These are phyloP conservation scores for Dunaliella primolecta DNA, from an alignment of 139 green algal genomes.

Conservation along the genomic window DNA sequence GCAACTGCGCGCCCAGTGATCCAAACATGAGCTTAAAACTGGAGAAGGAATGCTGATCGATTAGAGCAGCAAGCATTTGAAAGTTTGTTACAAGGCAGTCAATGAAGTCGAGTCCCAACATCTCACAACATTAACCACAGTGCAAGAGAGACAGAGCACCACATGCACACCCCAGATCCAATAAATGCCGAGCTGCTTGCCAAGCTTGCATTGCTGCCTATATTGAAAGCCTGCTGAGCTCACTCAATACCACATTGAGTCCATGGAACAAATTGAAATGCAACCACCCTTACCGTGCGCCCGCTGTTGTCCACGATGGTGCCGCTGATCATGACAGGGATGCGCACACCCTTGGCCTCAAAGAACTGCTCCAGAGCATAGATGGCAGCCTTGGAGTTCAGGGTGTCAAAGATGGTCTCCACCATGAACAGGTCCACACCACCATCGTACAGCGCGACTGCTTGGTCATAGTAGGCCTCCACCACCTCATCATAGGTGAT, in stretches of 20 bases:
- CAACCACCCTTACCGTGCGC: constrained; percentile 55
- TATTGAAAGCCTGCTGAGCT: too few species aligned
- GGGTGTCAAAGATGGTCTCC: constrained; percentile 99
- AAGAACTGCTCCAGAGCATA: constrained; percentile 94
- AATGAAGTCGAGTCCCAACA: too few species aligned
- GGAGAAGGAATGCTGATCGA: too few species aligned
- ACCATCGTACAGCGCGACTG: constrained; percentile 78
- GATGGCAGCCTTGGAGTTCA: constrained; percentile 95
- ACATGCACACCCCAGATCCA: too few species aligned
- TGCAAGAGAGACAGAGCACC: not conserved
- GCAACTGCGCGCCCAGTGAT: too few species aligned
- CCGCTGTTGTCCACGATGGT: constrained; percentile 96
- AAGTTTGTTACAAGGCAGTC: too few species aligned
- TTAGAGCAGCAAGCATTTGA: too few species aligned
- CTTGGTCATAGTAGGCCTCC: constrained; percentile 91
- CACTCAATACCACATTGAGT: too few species aligned
- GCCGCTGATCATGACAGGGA: constrained; percentile 94
- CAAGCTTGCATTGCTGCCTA: too few species aligned
- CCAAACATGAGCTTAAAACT: too few species aligned
- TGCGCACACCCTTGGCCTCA: constrained; percentile 63
- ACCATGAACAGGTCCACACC: constrained; percentile 96
- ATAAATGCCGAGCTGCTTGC: too few species aligned
- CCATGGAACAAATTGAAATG: not conserved
- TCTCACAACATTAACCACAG: too few species aligned
- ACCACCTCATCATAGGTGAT: constrained; percentile 97